Evolutionary conservation across 139 green algal genomes (phyloP), one percentile per base, ranked within the genome.

Genomic region (Asterochloris sp.): DNA sequence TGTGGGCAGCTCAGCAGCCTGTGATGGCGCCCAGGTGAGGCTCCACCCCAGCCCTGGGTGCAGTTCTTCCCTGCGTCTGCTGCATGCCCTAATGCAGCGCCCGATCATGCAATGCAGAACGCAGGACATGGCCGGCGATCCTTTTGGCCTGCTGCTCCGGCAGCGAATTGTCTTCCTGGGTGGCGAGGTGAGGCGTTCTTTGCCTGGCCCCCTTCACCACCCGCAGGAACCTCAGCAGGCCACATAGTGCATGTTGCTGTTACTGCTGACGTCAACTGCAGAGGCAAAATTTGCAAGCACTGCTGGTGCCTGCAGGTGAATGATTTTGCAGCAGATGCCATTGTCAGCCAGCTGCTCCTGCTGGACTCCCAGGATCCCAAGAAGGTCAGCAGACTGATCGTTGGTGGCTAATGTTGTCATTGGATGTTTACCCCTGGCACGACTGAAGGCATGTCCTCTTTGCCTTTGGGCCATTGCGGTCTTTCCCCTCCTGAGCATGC

Each of bases 141-240:
- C 98, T 12, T 98, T 99, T 80, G 92, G 91, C n/a, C 81, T 98
- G 82, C 93, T 99, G 19, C 89, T 99, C 71, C 87, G 90, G 76
- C 91, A 99, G 87, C 92, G 97, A 54, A 98, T 98, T 69, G 90
- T 99, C 12, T 98, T 99, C 83, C 87, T 99, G 73, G 97, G 97
- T 62, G 92, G 93, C 78, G 94, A 98, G 86, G 89, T 92, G 24
- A 54, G 87, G 2, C 27, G 8, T 29, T 38, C 29, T 27, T 9
- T n/a, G n/a, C n/a, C n/a, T n/a, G n/a, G n/a, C n/a, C n/a, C n/a
- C 26, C 19, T 17, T 38, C 38, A 54, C 38, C 38, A 54, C 38
- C 38, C 69, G 0, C 69, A 62, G 38, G 21, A 64, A 0, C 13
- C 26, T 23, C 12, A 28, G 26, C 54, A 17, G 47, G 15, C 47